Evolutionary conservation across 148 eudicot genomes (phyloP).

Genomic region (Chenopodium quinoa): DNA sequence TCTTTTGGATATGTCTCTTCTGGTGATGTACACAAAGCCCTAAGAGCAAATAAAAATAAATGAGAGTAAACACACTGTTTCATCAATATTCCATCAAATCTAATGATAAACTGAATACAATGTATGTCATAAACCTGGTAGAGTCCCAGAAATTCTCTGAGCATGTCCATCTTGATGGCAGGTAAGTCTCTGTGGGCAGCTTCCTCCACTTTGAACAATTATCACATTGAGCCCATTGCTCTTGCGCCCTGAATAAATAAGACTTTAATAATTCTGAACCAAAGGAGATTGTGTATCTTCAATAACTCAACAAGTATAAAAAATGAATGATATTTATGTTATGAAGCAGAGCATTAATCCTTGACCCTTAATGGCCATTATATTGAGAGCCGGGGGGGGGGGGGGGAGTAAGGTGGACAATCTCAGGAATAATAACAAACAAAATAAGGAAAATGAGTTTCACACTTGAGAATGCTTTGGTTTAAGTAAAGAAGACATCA

Average conservation of each 20-base stretch:
- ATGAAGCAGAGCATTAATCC: background rate
- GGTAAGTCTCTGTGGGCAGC: constrained; percentile 65
- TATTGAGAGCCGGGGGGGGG: background rate
- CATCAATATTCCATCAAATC: constrained; percentile 1
- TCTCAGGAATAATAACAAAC: background rate
- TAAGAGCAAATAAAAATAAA: constrained; percentile 27
- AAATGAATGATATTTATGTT: background rate
- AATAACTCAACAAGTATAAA: background rate
- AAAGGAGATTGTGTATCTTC: background rate
- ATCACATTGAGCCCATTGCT: constrained; percentile 95
- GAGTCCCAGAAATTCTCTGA: constrained; percentile 73
- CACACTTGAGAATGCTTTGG: background rate
- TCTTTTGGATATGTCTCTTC: constrained; percentile 60
- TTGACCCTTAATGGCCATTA: background rate
- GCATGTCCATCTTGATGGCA: constrained; percentile 87
- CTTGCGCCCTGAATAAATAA: constrained; percentile 55
- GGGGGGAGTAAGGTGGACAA: background rate
- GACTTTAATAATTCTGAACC: background rate
- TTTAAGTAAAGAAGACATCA: background rate
- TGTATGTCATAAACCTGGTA: constrained; percentile 46
- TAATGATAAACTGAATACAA: background rate
- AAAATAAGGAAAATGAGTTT: background rate
- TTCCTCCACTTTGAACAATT: constrained; percentile 83
- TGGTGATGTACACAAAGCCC: constrained; percentile 72
- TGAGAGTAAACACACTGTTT: background rate